A percentile compares a stretch with the other conserved stretches of the same genome.
phyloP scores from a whole-genome alignment of 1,284 basidiomycete genomes.

The Leccinum subatratum region DNA sequence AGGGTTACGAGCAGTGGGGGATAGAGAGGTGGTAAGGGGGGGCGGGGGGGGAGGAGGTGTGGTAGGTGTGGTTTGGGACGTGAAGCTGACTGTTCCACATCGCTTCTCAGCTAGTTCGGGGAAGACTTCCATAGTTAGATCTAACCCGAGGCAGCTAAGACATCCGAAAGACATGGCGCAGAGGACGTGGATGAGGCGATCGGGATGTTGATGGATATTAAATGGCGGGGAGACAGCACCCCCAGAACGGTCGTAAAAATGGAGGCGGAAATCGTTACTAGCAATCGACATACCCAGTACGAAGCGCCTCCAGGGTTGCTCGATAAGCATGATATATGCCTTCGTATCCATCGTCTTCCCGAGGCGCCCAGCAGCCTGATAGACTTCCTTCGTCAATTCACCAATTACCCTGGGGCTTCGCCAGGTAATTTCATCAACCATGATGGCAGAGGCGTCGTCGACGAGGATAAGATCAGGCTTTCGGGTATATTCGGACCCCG shows the following conservation, averaged over 20 bases:
- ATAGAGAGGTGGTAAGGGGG: background rate
- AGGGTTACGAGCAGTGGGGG: background rate
- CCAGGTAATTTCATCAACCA: background rate
- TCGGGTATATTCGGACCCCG: background rate
- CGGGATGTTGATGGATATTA: background rate
- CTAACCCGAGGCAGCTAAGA: background rate
- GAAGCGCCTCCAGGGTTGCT: slow-evolving; percentile 5
- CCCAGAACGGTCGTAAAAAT: slow-evolving; percentile 1
- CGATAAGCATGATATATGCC: slow-evolving; percentile 1
- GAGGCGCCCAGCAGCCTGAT: background rate
- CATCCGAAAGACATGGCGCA: background rate
- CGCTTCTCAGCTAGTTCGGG: background rate
- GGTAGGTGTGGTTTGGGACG: background rate
- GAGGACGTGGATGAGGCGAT: background rate
- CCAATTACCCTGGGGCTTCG: background rate
- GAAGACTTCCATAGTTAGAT: background rate
- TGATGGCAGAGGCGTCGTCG: background rate
- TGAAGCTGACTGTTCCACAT: too few species aligned
- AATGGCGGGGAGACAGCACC: background rate
- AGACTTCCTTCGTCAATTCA: background rate
- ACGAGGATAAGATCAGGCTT: slow-evolving; percentile 1
- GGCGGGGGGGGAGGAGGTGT: background rate
- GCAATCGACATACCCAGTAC: slow-evolving; percentile 1
- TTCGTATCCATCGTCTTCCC: slow-evolving; percentile 7
- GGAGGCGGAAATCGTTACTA: background rate